A percentile compares a stretch with the other conserved stretches of the same genome.
These are phyloP conservation scores for Pichia sp. DNA, from an alignment of 1,139 yeast species.

Conservation along the genomic window DNA sequence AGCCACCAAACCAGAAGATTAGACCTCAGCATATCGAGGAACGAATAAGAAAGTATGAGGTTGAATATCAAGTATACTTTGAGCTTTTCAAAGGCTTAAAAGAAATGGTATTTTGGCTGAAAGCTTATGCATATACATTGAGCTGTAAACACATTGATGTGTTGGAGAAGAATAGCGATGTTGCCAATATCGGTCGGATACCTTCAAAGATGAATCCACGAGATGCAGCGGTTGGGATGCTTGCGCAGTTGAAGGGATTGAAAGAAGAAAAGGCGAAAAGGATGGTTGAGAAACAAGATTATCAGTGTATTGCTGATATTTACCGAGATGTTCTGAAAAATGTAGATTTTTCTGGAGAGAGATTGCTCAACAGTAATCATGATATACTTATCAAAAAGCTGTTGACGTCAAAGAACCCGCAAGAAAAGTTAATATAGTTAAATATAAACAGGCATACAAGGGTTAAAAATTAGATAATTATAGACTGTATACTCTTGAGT, in stretches of 20 bases:
- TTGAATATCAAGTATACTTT: constrained; percentile 37
- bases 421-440: constrained; percentile 28
- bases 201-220: constrained; percentile 44
- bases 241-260: constrained; percentile 51
- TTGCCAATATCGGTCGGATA: constrained; percentile 48
- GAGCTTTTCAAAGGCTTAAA: constrained; percentile 39
- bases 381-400: constrained; percentile 23
- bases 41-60: constrained; percentile 33
- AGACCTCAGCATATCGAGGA: constrained; percentile 23
- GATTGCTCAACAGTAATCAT: constrained; percentile 16
- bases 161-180: constrained; percentile 42
- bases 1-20: constrained; percentile 2
- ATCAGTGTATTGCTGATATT: constrained; percentile 35
- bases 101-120: constrained; percentile 50
- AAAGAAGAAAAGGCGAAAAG: constrained; percentile 35
- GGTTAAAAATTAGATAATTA: too few relatives aligned
- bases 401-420: constrained; percentile 45
- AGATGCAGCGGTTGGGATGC: constrained; percentile 41
- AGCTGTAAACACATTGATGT: constrained; percentile 49
- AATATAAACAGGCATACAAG: too few relatives aligned
- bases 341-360: constrained; percentile 3
- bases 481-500: constrained; percentile 13
- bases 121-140: constrained; percentile 50
- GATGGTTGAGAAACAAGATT: constrained; percentile 22
- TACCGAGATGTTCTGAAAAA: constrained; percentile 17